Evolutionary conservation across 2,329 filamentous ascomycete species (phyloP), one percentile per base, ranked within the genome.

Genomic region (Cercospora sp.): DNA sequence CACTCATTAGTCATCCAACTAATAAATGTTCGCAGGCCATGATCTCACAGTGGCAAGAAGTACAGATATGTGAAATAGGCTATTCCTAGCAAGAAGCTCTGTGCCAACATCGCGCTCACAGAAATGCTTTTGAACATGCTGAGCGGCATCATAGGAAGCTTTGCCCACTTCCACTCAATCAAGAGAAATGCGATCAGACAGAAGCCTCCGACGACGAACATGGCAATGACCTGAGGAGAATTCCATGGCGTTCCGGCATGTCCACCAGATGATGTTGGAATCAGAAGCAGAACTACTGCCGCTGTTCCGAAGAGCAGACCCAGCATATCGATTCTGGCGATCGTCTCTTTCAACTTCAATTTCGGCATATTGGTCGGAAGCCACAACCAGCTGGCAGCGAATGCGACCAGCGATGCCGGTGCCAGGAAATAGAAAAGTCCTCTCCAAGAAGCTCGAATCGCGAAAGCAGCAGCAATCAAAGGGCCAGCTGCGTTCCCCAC

Each of bases 71-170:
- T 39, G 13, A 39, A 39, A 39, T 39, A 39, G 4, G 36, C 36
- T 16, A 39, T 39, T 7, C 36, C 36, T 7, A 39, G 36, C 5
- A 39, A 39, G 36, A 39, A 39, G 12, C 36, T 39, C 6, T 39
- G 36, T 3, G 5, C 36, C 36, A 39, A n/a, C 13, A 39, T n/a
- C n/a, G 85, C 81, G 26, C 80, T 79, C 5, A 90, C 80, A 6
- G 87, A 82, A n/a, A 79, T 78, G 68, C 83, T 87, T 42, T 79
- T 82, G 77, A 89, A 90, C 48, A 90, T 83, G 8, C 80, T 77
- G 6, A 87, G 81, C 81, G 69, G 86, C 78, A 88, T 83, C 85
- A 89, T 88, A 0, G 87, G 87, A 66, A 89, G 79, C 6, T 78
- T 73, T 0, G 87, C 85, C 26, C 85, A 77, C 71, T 83, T 86